These are phyloP conservation scores for Thermothelomyces thermophilus DNA, from an alignment of 2,329 filamentous ascomycete genomes.

Conservation along the genomic window DNA sequence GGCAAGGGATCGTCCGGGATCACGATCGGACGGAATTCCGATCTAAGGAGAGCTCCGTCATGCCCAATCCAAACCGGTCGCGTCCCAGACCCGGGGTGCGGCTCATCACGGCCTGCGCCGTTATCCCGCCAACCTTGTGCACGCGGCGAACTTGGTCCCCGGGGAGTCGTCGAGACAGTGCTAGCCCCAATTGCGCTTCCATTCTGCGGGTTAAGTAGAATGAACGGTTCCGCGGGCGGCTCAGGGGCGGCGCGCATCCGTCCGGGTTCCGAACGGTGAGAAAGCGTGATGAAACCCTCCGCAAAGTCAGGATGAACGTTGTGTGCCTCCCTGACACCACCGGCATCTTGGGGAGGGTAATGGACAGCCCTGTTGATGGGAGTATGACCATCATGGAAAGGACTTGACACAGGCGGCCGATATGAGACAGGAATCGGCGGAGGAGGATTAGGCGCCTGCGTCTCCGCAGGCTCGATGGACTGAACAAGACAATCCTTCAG, in stretches of 20 bases:
- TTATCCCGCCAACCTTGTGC: conserved; percentile 6
- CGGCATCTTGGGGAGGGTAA: neutral
- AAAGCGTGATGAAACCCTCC: conserved; percentile 21
- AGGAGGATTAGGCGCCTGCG: conserved; percentile 22
- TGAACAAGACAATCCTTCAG: conserved; percentile 40
- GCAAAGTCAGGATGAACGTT: conserved; percentile 1
- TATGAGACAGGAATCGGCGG: conserved; percentile 4
- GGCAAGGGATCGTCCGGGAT: conserved; percentile 11
- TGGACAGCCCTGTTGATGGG: neutral
- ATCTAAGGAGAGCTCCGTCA: conserved; percentile 15
- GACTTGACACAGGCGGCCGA: neutral
- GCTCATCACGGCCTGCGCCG: conserved; percentile 2
- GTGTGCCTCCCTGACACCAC: neutral
- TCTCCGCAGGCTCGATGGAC: conserved; percentile 41
- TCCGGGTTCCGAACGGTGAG: conserved; percentile 15
- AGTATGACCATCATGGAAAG: neutral
- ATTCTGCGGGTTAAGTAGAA: conserved; percentile 10
- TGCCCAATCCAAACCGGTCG: conserved; percentile 19
- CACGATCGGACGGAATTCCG: conserved; percentile 17
- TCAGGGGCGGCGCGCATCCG: conserved; percentile 2
- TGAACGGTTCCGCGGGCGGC: conserved; percentile 4
- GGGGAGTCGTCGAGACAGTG: neutral
- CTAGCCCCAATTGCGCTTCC: neutral
- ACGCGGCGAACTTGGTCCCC: neutral
- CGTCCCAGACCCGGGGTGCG: conserved; percentile 11